Conservation (phyloP, 108 stramenopile genomes). For the Poteriospumella lacustris region DNA sequence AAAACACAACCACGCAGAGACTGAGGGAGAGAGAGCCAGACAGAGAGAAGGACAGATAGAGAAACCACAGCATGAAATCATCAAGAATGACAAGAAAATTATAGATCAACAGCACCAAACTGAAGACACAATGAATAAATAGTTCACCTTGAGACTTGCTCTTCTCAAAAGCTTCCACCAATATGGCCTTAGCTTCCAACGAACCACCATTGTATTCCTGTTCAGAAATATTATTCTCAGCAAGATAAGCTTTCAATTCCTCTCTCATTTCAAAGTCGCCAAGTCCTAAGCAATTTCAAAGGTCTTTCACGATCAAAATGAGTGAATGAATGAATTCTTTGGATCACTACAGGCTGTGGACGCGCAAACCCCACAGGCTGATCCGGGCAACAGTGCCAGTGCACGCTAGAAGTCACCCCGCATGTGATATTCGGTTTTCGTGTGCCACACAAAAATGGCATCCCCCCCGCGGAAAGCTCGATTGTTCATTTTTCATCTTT, state of each 20-base stretch:
- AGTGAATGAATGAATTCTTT: slow-evolving; percentile 9
- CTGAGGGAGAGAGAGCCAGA: no score
- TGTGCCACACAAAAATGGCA: neutral
- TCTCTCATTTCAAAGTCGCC: slow-evolving; percentile 7
- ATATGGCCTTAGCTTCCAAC: slow-evolving; percentile 2
- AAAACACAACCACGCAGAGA: no score
- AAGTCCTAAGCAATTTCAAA: slow-evolving; percentile 8
- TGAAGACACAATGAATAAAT: slow-evolving; percentile 9
- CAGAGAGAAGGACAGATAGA: neutral
- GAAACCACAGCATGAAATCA: slow-evolving; percentile 3
- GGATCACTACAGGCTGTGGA: no score
- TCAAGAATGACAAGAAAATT: slow-evolving; percentile 9
- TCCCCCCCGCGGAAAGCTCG: no score
- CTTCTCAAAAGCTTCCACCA: slow-evolving; percentile 7
- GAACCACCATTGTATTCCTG: slow-evolving; percentile 7
- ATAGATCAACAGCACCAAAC: slow-evolving; percentile 3
- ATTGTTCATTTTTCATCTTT: no score
- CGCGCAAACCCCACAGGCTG: no score
- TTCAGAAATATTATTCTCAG: slow-evolving; percentile 9
- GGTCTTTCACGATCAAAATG: slow-evolving; percentile 7
- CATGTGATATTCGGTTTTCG: slow-evolving; percentile 8
- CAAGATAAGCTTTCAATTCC: slow-evolving; percentile 8
- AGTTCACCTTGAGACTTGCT: slow-evolving; percentile 7
- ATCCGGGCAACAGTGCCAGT: no score
- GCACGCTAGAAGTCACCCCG: no score